phyloP scores from a whole-genome alignment of 2,329 filamentous ascomycete species.

The Xylariaceae sp. region DNA sequence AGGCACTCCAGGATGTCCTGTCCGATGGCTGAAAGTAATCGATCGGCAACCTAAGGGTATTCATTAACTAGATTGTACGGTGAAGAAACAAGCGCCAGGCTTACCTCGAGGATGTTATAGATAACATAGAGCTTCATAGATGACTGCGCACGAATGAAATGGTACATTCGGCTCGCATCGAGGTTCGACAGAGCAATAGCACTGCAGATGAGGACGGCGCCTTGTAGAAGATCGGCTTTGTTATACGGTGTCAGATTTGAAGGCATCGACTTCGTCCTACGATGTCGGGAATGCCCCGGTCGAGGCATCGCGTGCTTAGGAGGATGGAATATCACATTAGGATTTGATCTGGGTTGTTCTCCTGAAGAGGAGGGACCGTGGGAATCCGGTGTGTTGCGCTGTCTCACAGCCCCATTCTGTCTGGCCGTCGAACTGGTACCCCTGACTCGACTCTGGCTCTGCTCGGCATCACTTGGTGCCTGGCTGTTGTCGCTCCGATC shows the following conservation, averaged over 20 bases:
- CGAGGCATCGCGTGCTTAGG: constrained; percentile 34
- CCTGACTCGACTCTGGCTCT: constrained; percentile 37
- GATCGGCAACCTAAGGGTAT: constrained; percentile 63
- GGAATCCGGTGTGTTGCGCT: constrained; percentile 23
- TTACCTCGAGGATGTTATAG: constrained; percentile 88
- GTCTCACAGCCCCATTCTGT: constrained; percentile 21
- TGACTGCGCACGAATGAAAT: constrained; percentile 91
- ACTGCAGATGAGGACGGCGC: constrained; percentile 79
- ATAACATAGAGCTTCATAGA: constrained; percentile 99
- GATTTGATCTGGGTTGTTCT: constrained; percentile 24
- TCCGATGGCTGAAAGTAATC: constrained; percentile 82
- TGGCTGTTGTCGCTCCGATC: constrained; percentile 26
- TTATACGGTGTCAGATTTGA: constrained; percentile 82
- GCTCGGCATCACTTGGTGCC: constrained; percentile 35
- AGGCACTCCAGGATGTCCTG: constrained; percentile 96
- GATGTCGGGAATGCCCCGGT: constrained; percentile 51
- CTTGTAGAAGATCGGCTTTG: constrained; percentile 93
- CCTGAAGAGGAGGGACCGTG: constrained; percentile 12
- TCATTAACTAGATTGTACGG: neutral
- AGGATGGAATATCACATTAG: constrained; percentile 30
- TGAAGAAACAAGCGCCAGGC: constrained; percentile 8
- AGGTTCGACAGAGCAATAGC: constrained; percentile 82
- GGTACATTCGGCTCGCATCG: constrained; percentile 96
- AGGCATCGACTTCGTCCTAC: constrained; percentile 75
- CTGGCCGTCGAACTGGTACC: constrained; percentile 17